phyloP scores from a whole-genome alignment of 148 eudicot species.

The Fallopia convolvulus region DNA sequence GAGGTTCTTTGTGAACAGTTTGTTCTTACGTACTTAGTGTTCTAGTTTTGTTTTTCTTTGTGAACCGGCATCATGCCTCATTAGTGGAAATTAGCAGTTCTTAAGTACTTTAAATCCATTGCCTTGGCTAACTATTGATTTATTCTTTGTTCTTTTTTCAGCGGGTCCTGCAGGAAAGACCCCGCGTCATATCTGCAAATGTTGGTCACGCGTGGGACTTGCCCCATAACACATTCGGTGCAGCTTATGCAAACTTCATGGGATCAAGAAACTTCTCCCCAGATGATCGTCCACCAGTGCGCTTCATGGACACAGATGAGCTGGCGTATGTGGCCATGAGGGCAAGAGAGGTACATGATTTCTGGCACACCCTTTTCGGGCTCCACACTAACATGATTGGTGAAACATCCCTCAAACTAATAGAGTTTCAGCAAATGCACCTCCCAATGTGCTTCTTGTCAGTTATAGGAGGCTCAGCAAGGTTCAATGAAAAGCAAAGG shows the following conservation, averaged over 20 bases:
- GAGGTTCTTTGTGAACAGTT: background rate
- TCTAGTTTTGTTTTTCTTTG: background rate
- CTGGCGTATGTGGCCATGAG: conserved; percentile 82
- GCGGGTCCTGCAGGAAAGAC: conserved; percentile 69
- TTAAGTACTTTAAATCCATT: no score
- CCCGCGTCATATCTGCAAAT: conserved; percentile 70
- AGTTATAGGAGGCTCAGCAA: conserved; percentile 73
- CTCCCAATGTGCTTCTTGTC: conserved; percentile 93
- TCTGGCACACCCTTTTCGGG: conserved; percentile 92
- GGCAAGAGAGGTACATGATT: conserved; percentile 90
- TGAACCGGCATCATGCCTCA: background rate
- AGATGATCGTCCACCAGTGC: conserved; percentile 84
- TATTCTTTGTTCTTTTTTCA: conserved; percentile 14
- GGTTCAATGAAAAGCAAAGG: conserved; percentile 73
- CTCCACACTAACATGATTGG: conserved; percentile 92
- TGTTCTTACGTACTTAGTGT: background rate
- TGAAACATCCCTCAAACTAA: conserved; percentile 85
- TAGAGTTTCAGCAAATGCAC: conserved; percentile 92
- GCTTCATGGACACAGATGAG: conserved; percentile 86
- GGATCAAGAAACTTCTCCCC: conserved; percentile 93
- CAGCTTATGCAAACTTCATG: conserved; percentile 93
- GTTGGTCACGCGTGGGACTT: conserved; percentile 90
- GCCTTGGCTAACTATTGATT: no score
- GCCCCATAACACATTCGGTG: conserved; percentile 85
- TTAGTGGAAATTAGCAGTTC: background rate